These are phyloP conservation scores for Hypomontagnella monticulosa DNA, from an alignment of 495 filamentous ascomycete genomes.

Conservation along the genomic window DNA sequence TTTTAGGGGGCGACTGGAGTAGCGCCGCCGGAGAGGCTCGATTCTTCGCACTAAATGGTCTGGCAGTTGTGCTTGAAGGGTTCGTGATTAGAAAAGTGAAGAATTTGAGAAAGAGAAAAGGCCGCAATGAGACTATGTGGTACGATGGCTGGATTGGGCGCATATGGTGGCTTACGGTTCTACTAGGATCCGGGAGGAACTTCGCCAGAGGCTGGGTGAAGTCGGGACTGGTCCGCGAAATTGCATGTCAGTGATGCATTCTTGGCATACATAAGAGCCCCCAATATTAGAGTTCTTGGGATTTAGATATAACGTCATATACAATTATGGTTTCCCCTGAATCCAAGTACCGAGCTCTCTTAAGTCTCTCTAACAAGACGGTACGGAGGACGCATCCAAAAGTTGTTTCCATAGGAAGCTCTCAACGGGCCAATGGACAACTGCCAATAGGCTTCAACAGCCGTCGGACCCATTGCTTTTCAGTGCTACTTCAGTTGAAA, in stretches of 20 bases:
- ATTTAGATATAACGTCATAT: too few species aligned
- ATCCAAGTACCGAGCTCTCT: too few species aligned
- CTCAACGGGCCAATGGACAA: too few species aligned
- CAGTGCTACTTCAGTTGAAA: too few species aligned
- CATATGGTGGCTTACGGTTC: constrained; percentile 27
- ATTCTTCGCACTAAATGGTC: constrained; percentile 36
- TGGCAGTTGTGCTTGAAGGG: constrained; percentile 33
- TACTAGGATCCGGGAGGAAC: constrained; percentile 29
- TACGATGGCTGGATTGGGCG: constrained; percentile 32
- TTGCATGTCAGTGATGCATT: constrained; percentile 14
- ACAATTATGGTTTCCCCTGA: too few species aligned
- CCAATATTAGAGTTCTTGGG: too few species aligned
- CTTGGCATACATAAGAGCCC: background rate
- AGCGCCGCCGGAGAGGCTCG: constrained; percentile 27
- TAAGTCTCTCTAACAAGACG: too few species aligned
- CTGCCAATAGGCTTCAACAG: too few species aligned
- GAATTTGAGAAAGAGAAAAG: constrained; percentile 19
- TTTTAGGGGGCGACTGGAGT: constrained; percentile 27
- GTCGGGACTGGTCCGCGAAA: constrained; percentile 30
- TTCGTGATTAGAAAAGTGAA: constrained; percentile 9
- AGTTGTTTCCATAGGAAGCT: too few species aligned
- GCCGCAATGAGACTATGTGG: constrained; percentile 11
- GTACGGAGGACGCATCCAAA: too few species aligned
- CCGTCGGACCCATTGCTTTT: too few species aligned
- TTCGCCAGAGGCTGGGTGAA: constrained; percentile 39